A percentile compares a stretch with the other conserved stretches of the same genome.
Evolutionary conservation across 352 stramenopile species (phyloP).

Genomic region (Pythium dissimile): DNA sequence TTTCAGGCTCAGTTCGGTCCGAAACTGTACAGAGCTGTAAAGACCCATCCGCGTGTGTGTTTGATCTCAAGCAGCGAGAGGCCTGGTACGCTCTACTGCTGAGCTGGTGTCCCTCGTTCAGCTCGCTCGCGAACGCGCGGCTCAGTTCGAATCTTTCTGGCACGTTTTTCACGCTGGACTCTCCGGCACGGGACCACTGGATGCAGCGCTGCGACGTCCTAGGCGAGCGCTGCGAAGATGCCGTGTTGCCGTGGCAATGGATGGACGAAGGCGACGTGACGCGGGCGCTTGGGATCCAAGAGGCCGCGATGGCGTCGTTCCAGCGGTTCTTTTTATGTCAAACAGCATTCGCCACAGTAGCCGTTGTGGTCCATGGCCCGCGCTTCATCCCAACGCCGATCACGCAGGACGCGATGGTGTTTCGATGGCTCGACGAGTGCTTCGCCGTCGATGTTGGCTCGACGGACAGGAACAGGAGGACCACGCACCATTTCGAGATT

Average conservation of each 20-base stretch:
- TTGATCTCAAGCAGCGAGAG: conserved; percentile 21
- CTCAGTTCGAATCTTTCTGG: conserved; percentile 24
- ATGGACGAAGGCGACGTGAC: conserved; percentile 33
- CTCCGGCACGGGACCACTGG: conserved; percentile 32
- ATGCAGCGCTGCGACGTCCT: conserved; percentile 45
- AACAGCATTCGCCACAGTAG: conserved; percentile 25
- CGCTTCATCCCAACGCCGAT: conserved; percentile 20
- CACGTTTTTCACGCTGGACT: conserved; percentile 29
- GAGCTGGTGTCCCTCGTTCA: conserved; percentile 43
- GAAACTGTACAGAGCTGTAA: not conserved
- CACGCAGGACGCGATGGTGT: conserved; percentile 17
- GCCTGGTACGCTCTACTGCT: conserved; percentile 35
- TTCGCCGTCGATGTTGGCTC: conserved; percentile 35
- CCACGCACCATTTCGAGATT: conserved; percentile 35
- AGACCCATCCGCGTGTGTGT: not conserved
- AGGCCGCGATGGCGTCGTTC: conserved; percentile 24
- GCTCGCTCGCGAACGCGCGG: conserved; percentile 25
- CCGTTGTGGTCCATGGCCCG: conserved; percentile 11
- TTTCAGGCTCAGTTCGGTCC: not conserved
- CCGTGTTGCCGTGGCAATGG: conserved; percentile 45
- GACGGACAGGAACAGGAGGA: not conserved
- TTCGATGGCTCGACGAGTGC: conserved; percentile 59
- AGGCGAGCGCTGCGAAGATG: conserved; percentile 18
- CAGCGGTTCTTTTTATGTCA: conserved; percentile 32
- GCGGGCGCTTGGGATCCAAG: conserved; percentile 23